These are phyloP conservation scores for Pleodorina starrii DNA, from an alignment of 139 green algal genomes.

Conservation along the genomic window DNA sequence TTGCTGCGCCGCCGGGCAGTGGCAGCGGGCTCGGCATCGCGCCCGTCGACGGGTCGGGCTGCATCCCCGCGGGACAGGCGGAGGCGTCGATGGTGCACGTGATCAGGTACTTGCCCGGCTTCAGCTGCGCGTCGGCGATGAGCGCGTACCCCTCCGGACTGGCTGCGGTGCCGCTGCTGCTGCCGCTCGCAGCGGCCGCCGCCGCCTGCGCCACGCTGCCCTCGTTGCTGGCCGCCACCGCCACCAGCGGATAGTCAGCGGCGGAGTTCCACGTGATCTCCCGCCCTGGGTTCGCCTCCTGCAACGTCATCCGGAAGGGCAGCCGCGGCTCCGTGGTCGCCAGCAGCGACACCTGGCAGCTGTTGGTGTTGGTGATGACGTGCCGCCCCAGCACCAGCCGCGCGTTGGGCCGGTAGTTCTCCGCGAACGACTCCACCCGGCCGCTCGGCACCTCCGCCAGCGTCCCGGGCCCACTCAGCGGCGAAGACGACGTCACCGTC, in stretches of 20 bases:
- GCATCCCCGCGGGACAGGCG: slow-evolving; percentile 53
- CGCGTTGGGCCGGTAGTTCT: slow-evolving; percentile 65
- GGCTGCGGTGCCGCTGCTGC: neutral
- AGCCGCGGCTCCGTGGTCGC: slow-evolving; percentile 31
- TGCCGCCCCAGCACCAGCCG: slow-evolving; percentile 51
- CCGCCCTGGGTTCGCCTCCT: slow-evolving; percentile 48
- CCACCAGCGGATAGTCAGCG: slow-evolving; percentile 43
- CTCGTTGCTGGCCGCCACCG: neutral
- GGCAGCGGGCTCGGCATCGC: slow-evolving; percentile 37
- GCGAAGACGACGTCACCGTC: slow-evolving; percentile 36
- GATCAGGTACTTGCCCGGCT: slow-evolving; percentile 68
- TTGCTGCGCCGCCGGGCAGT: no score
- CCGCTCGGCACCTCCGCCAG: slow-evolving; percentile 21
- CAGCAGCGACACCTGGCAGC: slow-evolving; percentile 39
- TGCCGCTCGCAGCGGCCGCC: no score
- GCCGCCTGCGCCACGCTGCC: neutral
- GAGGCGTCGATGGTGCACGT: slow-evolving; percentile 35
- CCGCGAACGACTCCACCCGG: slow-evolving; percentile 47
- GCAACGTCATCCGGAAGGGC: slow-evolving; percentile 46
- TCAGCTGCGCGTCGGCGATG: slow-evolving; percentile 54
- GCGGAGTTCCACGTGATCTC: slow-evolving; percentile 20
- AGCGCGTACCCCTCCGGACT: slow-evolving; percentile 38
- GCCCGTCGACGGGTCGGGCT: slow-evolving; percentile 51
- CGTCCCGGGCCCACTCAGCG: slow-evolving; percentile 10
- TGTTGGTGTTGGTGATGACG: slow-evolving; percentile 50